A percentile compares a stretch with the other conserved stretches of the same genome.
These are phyloP conservation scores for Mallotus repandus DNA, from an alignment of 441 rosid species.

Conservation along the genomic window DNA sequence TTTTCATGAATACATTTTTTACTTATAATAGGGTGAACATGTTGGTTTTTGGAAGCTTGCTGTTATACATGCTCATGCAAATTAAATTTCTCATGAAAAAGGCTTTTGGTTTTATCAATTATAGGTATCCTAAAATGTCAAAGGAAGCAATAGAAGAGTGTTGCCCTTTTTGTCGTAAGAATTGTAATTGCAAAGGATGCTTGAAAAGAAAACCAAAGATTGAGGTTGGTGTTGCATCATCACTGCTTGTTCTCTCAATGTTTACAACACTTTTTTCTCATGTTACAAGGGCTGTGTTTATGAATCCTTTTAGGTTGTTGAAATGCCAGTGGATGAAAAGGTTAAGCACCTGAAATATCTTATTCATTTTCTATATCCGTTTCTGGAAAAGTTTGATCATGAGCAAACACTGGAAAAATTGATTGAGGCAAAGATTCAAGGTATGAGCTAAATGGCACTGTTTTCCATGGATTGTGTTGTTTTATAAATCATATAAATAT, in stretches of 20 bases:
- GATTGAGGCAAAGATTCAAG: slow-evolving; percentile 41
- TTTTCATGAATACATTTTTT: neutral
- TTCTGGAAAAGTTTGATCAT: slow-evolving; percentile 35
- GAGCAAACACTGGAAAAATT: slow-evolving; percentile 44
- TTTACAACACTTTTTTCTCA: slow-evolving; percentile 17
- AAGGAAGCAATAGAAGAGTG: slow-evolving; percentile 44
- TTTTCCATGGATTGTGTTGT: neutral
- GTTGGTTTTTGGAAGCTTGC: neutral
- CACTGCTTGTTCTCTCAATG: slow-evolving; percentile 20
- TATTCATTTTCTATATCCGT: slow-evolving; percentile 28
- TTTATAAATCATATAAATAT: neutral
- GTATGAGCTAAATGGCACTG: slow-evolving; percentile 27
- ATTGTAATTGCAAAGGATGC: slow-evolving; percentile 72
- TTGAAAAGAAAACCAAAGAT: slow-evolving; percentile 42
- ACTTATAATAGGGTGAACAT: neutral
- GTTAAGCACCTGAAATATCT: slow-evolving; percentile 30
- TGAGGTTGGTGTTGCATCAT: slow-evolving; percentile 28
- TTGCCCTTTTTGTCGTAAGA: slow-evolving; percentile 60
- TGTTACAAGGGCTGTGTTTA: neutral
- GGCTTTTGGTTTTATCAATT: slow-evolving; percentile 13
- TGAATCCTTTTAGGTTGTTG: neutral
- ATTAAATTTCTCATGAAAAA: neutral
- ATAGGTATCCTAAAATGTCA: slow-evolving; percentile 62
- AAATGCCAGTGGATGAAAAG: slow-evolving; percentile 19
- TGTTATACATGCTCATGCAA: neutral